phyloP scores from a whole-genome alignment of 495 filamentous ascomycete genomes.

The Xylaria venustula region DNA sequence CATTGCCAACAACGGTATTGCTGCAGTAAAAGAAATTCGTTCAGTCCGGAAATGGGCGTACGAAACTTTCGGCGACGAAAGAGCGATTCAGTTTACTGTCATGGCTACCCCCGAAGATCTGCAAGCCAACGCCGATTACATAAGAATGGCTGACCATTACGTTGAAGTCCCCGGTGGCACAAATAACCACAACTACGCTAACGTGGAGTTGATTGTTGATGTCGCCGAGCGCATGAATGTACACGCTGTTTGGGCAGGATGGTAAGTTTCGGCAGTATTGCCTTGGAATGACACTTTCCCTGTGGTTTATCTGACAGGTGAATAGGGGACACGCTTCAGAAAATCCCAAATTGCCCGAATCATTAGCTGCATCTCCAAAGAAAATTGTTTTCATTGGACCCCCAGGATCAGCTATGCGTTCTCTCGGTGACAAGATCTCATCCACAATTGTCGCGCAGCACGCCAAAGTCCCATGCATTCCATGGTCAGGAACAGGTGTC shows the following conservation, averaged over 20 bases:
- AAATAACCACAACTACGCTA: conserved; percentile 99
- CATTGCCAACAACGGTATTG: conserved; percentile 99
- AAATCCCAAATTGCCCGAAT: conserved; percentile 96
- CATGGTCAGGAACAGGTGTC: conserved; percentile 95
- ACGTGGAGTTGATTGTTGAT: conserved; percentile 98
- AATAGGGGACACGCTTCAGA: conserved; percentile 94
- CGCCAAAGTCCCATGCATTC: conserved; percentile 94
- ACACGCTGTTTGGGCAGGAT: conserved; percentile 98
- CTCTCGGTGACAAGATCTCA: conserved; percentile 98
- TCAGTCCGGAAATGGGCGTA: conserved; percentile 99
- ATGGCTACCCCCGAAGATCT: conserved; percentile 99
- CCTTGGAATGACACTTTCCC: no score
- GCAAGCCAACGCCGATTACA: conserved; percentile 96
- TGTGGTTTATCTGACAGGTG: conserved; percentile 8
- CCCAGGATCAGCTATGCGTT: conserved; percentile 97
- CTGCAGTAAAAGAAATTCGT: conserved; percentile 97
- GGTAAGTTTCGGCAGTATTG: conserved; percentile 59
- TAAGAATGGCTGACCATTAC: conserved; percentile 98
- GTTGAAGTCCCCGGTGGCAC: conserved; percentile 99
- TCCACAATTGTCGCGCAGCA: conserved; percentile 99
- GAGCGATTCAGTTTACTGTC: conserved; percentile 97
- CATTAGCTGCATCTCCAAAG: conserved; percentile 89
- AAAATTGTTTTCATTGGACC: conserved; percentile 99
- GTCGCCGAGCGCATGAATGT: conserved; percentile 98
- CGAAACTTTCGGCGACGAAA: conserved; percentile 97